Conservation (phyloP, 73 alveolate genomes). For the Paraurostyla sp. region DNA sequence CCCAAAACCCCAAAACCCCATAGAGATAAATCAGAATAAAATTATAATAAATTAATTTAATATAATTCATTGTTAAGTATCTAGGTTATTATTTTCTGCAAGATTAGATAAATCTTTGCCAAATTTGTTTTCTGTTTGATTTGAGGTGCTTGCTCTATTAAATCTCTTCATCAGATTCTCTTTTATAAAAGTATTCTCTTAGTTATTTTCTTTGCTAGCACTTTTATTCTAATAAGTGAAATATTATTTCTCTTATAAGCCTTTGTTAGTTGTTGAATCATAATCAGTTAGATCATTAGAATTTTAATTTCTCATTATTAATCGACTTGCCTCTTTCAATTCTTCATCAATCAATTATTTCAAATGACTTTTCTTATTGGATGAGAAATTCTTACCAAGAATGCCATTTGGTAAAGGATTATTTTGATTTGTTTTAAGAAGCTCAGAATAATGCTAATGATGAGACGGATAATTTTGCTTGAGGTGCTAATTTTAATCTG, state of each 20-base stretch:
- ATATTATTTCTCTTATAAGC: background rate
- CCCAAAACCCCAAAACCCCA: too few relatives aligned
- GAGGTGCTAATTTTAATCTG: background rate
- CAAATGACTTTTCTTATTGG: background rate
- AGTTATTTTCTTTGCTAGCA: background rate
- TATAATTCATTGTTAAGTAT: too few relatives aligned
- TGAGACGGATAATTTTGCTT: background rate
- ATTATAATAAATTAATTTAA: too few relatives aligned
- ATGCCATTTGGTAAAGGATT: background rate
- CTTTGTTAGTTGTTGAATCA: background rate
- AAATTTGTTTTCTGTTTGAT: too few relatives aligned
- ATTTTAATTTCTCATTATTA: background rate
- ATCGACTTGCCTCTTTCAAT: background rate
- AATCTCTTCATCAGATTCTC: conserved; percentile 32
- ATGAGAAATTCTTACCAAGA: background rate
- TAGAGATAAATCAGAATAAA: too few relatives aligned
- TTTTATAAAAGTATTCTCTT: background rate
- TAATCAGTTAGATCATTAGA: background rate
- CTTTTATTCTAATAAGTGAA: background rate
- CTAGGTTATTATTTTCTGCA: too few relatives aligned
- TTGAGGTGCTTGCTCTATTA: background rate
- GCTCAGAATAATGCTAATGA: background rate
- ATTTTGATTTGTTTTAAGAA: background rate
- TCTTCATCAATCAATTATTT: background rate
- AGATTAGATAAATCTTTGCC: too few relatives aligned